Conservation (phyloP, 352 stramenopile species). For the Globisporangium cylindrosporum region DNA sequence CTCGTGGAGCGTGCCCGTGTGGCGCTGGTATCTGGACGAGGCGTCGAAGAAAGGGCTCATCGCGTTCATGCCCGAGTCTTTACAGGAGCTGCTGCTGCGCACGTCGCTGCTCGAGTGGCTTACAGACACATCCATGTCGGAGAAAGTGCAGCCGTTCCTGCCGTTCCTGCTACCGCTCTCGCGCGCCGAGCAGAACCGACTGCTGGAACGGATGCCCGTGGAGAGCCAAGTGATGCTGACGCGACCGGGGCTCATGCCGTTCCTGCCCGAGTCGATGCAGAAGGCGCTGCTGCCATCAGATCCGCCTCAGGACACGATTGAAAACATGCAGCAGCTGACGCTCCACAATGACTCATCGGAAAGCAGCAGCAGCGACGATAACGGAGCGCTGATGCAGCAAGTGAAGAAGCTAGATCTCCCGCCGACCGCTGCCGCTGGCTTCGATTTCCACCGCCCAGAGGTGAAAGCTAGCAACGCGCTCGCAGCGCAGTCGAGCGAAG, state of each 20-base stretch:
- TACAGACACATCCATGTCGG: conserved; percentile 68
- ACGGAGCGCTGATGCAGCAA: conserved; percentile 4
- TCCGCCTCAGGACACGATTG: not conserved
- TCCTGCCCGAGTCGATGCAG: conserved; percentile 61
- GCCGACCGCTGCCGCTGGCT: conserved; percentile 40
- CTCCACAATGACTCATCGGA: conserved; percentile 8
- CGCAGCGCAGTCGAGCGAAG: conserved; percentile 30
- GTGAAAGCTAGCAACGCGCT: conserved; percentile 24
- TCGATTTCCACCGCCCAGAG: conserved; percentile 61
- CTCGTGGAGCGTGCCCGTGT: conserved; percentile 74
- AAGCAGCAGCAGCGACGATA: not conserved
- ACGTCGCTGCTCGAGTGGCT: conserved; percentile 84
- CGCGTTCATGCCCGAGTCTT: conserved; percentile 48
- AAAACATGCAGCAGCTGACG: conserved; percentile 3
- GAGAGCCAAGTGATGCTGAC: conserved; percentile 73
- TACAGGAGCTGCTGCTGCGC: conserved; percentile 63
- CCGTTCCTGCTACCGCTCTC: conserved; percentile 77
- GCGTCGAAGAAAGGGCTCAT: conserved; percentile 54
- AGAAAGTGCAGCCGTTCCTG: conserved; percentile 66
- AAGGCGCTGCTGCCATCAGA: conserved; percentile 44
- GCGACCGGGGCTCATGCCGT: conserved; percentile 57
- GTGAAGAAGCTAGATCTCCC: conserved; percentile 23
- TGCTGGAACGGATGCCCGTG: conserved; percentile 68
- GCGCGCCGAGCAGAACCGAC: conserved; percentile 54
- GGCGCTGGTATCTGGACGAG: conserved; percentile 75